phyloP scores from a whole-genome alignment of 1,139 yeast genomes.

The Taiozyma onychis region DNA sequence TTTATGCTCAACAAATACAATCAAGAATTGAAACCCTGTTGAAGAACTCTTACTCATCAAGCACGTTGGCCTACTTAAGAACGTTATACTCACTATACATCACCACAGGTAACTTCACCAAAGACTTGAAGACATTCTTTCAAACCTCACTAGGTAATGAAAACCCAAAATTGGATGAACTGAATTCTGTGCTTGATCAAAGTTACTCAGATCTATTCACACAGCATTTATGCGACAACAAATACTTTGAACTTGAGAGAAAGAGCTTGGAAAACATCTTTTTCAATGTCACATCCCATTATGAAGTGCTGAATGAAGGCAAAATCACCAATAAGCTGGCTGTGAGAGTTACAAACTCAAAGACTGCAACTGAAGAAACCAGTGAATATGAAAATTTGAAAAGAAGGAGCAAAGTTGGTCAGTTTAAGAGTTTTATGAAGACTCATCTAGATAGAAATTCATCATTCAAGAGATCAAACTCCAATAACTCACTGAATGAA shows the following conservation, averaged over 20 bases:
- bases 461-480: constrained; percentile 25
- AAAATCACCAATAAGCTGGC: constrained; percentile 44
- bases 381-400: constrained; percentile 19
- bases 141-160: constrained; percentile 36
- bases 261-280: constrained; percentile 63
- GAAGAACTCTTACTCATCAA: constrained; percentile 56
- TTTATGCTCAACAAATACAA: constrained; percentile 73
- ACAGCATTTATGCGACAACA: constrained; percentile 61
- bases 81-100: constrained; percentile 63
- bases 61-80: constrained; percentile 74
- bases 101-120: constrained; percentile 56
- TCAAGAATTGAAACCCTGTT: constrained; percentile 60
- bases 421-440: constrained; percentile 34
- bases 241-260: constrained; percentile 70
- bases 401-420: constrained; percentile 28
- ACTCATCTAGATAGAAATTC: constrained; percentile 34
- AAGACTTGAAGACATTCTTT: constrained; percentile 57
- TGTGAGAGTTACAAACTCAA: constrained; percentile 30
- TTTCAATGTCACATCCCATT: constrained; percentile 41
- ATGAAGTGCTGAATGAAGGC: constrained; percentile 47
- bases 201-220: constrained; percentile 67
- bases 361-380: constrained; percentile 9
- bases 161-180: constrained; percentile 39
- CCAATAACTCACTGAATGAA: constrained; percentile 7
- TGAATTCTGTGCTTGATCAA: constrained; percentile 62